Evolutionary conservation across 2,329 filamentous ascomycete genomes (phyloP), one percentile per base, ranked within the genome.

Genomic region (Drechslera avenae): DNA sequence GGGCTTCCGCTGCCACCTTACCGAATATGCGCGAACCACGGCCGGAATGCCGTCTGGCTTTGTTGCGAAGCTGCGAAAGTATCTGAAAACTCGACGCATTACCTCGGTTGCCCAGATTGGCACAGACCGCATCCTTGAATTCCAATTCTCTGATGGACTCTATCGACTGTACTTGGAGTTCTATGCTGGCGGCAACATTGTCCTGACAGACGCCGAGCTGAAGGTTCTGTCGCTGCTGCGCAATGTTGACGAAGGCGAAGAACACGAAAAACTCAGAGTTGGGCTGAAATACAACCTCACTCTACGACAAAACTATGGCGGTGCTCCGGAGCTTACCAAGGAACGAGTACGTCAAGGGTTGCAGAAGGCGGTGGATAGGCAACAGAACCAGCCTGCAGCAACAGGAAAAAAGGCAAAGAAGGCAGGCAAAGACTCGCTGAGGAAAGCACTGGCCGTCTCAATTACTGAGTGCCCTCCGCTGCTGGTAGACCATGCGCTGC

Each of bases 1-100:
- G 1, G 94, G 94, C 23, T 99, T 99, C 75, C 91, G 94, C 69
- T 95, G 91, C 74, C 94, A 99, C 72, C 81, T 97, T 51, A 97
- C 94, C 26, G 86, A 88, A 63, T 99, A 96, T 78, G 86, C 89
- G 21, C 89, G 94, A 59, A 88, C 91, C 1, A 93, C 93, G 1
- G 90, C 92, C 4, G 84, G 89, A 14, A 86, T 87, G 0, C 94
- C 94, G 2, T 96, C 91, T 5, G 80, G 82, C 35, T 99, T 99
- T 72, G 91, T 97, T 39, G 83, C 87, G 39, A 85, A 90, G 50
- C 78, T 99, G 50, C 87, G 94, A 61, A 97, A 96, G 76, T 88
- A 85, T 66, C 82, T 99, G 44, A 94, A 93, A 73, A 95, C 92
- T 8, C 82, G 93, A 55, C 81, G 93, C 50, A 84, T 96, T 50